A percentile compares a stretch with the other conserved stretches of the same genome.
Evolutionary conservation across 768 basidiomycete genomes (phyloP).

Genomic region (Lentinula aciculospora): DNA sequence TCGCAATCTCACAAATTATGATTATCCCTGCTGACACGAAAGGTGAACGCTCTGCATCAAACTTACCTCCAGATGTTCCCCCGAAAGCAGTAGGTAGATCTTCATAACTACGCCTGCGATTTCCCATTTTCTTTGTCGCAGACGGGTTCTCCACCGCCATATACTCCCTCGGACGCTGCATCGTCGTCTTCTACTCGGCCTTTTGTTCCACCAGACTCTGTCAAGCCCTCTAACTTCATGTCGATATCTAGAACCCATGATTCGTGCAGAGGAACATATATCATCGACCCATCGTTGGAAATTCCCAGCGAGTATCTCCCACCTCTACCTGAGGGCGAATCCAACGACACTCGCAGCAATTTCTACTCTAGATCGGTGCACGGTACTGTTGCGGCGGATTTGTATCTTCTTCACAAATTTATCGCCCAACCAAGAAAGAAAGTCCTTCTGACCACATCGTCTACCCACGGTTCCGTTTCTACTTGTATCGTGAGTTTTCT

Average conservation of each 20-base stretch:
- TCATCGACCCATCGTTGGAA: slow-evolving; percentile 34
- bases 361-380: slow-evolving; percentile 26
- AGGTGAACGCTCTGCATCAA: not conserved
- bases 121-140: not conserved
- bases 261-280: slow-evolving; percentile 30
- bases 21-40: not conserved
- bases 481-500: slow-evolving; percentile 16
- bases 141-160: not conserved
- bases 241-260: slow-evolving; percentile 22
- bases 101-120: not conserved
- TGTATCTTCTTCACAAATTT: slow-evolving; percentile 25
- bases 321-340: slow-evolving; percentile 27
- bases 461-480: slow-evolving; percentile 23
- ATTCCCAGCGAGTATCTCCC: slow-evolving; percentile 35
- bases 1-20: not conserved
- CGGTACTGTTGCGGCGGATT: slow-evolving; percentile 30
- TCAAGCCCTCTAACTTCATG: slow-evolving; percentile 28
- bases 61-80: not conserved
- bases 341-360: slow-evolving; percentile 33
- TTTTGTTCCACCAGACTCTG: not conserved
- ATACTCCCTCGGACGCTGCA: not conserved
- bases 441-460: slow-evolving; percentile 12
- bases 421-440: not conserved
- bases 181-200: not conserved
- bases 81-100: not conserved